Percentiles rank a stretch among this genome's conserved stretches.
These are phyloP conservation scores for Gnomoniopsis smithogilvyi DNA, from an alignment of 2,329 filamentous ascomycete genomes.

Conservation along the genomic window DNA sequence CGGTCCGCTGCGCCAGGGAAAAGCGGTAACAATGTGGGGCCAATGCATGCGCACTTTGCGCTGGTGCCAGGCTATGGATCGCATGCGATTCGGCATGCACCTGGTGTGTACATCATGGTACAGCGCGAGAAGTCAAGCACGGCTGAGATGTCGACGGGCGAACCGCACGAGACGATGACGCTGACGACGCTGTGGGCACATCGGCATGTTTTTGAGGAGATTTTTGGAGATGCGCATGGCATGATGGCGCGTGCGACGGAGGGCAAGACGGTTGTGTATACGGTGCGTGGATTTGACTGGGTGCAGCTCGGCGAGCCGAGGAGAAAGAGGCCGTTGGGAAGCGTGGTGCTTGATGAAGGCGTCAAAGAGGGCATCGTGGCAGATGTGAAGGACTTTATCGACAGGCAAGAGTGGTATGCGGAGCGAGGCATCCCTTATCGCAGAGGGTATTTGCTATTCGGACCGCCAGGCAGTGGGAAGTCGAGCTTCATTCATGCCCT, in stretches of 20 bases:
- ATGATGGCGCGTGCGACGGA: constrained; percentile 78
- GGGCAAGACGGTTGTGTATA: constrained; percentile 91
- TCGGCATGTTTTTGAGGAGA: constrained; percentile 82
- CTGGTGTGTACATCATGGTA: constrained; percentile 80
- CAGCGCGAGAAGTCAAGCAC: constrained; percentile 82
- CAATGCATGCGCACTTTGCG: constrained; percentile 75
- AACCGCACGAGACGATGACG: constrained; percentile 91
- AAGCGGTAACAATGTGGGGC: constrained; percentile 64
- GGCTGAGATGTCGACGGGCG: constrained; percentile 75
- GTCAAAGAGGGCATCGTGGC: constrained; percentile 77
- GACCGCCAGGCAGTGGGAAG: constrained; percentile 87
- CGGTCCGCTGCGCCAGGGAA: constrained; percentile 51
- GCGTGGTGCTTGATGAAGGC: constrained; percentile 80
- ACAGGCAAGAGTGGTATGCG: constrained; percentile 80
- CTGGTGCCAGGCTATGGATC: constrained; percentile 88
- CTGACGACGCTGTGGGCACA: constrained; percentile 89
- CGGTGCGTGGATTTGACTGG: constrained; percentile 82
- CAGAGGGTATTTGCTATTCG: constrained; percentile 83
- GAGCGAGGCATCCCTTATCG: constrained; percentile 94
- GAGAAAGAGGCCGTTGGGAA: constrained; percentile 81
- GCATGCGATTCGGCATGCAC: constrained; percentile 80
- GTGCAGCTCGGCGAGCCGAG: constrained; percentile 77
- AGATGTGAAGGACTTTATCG: constrained; percentile 80
- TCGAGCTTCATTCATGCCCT: constrained; percentile 95
- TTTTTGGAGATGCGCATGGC: constrained; percentile 83